A percentile compares a stretch with the other conserved stretches of the same genome.
phyloP scores from a whole-genome alignment of 164 flowering plant genomes.

The Euptelea pleiosperma region DNA sequence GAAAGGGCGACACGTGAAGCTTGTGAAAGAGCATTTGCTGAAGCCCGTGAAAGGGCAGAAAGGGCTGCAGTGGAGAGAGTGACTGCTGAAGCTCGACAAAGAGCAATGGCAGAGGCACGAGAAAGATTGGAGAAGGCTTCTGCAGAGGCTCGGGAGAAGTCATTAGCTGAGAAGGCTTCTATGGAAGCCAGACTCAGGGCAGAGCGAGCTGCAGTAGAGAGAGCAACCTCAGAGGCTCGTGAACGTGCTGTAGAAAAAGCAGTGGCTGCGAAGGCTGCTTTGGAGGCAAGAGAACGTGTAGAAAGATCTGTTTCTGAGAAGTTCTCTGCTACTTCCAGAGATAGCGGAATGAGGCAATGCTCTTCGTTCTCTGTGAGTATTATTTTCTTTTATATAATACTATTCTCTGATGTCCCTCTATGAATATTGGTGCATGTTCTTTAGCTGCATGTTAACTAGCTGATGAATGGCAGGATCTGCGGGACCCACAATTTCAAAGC shows the following conservation, averaged over 20 bases:
- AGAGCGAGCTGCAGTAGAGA: conserved; percentile 88
- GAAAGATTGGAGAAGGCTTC: conserved; percentile 55
- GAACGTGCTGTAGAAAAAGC: conserved; percentile 82
- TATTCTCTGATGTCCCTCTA: conserved; percentile 17
- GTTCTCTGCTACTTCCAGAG: conserved; percentile 35
- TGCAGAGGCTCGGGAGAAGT: conserved; percentile 35
- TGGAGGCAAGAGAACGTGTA: conserved; percentile 34
- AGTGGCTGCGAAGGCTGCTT: conserved; percentile 47
- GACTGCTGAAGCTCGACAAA: conserved; percentile 57
- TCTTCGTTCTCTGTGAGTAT: conserved; percentile 42
- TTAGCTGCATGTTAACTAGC: not conserved
- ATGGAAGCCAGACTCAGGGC: conserved; percentile 63
- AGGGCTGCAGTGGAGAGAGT: conserved; percentile 64
- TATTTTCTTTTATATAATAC: not conserved
- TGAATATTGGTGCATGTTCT: conserved; percentile 13
- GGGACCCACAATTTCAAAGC: conserved; percentile 34
- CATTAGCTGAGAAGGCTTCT: conserved; percentile 50
- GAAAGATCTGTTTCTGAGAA: conserved; percentile 48
- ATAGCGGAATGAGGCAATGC: conserved; percentile 36
- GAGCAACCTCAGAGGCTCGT: conserved; percentile 85
- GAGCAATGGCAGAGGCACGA: conserved; percentile 42
- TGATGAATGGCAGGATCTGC: conserved; percentile 17
- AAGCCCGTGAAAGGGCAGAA: conserved; percentile 74
- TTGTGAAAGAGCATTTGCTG: conserved; percentile 76
- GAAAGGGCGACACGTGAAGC: conserved; percentile 89